These are phyloP conservation scores for Globisporangium sylvaticum DNA, from an alignment of 352 stramenopile species.

Conservation along the genomic window DNA sequence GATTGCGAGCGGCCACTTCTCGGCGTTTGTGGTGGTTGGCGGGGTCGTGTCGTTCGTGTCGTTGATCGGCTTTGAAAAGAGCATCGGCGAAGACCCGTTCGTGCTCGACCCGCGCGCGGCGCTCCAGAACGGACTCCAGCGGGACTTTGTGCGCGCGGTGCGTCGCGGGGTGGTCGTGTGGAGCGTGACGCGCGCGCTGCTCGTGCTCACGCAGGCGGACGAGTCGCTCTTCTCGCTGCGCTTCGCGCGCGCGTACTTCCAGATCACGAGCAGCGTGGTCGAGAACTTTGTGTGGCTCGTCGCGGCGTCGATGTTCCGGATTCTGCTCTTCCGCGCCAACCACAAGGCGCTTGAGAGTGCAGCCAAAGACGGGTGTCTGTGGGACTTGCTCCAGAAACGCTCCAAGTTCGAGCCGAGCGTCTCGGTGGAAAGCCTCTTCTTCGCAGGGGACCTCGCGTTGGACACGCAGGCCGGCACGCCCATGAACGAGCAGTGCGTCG, in stretches of 20 bases:
- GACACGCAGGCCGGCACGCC: slow-evolving; percentile 20
- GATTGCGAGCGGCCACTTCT: slow-evolving; percentile 20
- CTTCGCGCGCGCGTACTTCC: slow-evolving; percentile 30
- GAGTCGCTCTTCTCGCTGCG: slow-evolving; percentile 20
- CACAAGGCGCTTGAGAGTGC: slow-evolving; percentile 23
- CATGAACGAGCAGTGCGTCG: slow-evolving; percentile 46
- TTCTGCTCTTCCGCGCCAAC: slow-evolving; percentile 45
- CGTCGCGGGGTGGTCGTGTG: slow-evolving; percentile 41
- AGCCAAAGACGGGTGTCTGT: slow-evolving; percentile 27
- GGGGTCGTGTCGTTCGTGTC: slow-evolving; percentile 41
- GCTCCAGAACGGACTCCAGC: slow-evolving; percentile 31
- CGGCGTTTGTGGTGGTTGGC: slow-evolving; percentile 30
- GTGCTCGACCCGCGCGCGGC: slow-evolving; percentile 41
- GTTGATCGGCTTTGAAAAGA: slow-evolving; percentile 38
- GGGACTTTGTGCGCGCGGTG: slow-evolving; percentile 40
- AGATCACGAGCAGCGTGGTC: slow-evolving; percentile 37
- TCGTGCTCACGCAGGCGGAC: slow-evolving; percentile 24
- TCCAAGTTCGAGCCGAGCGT: slow-evolving; percentile 6
- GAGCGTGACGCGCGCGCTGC: slow-evolving; percentile 21
- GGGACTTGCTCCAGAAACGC: slow-evolving; percentile 22
- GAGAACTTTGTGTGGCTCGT: slow-evolving; percentile 45
- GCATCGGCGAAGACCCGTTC: slow-evolving; percentile 43
- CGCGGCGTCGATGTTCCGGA: slow-evolving; percentile 42
- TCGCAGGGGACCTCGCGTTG: slow-evolving; percentile 13
- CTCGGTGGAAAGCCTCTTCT: slow-evolving; percentile 21